Base-by-base conservation (phyloP, 495 filamentous ascomycete genomes). In the Penicillium odoratum region DNA sequence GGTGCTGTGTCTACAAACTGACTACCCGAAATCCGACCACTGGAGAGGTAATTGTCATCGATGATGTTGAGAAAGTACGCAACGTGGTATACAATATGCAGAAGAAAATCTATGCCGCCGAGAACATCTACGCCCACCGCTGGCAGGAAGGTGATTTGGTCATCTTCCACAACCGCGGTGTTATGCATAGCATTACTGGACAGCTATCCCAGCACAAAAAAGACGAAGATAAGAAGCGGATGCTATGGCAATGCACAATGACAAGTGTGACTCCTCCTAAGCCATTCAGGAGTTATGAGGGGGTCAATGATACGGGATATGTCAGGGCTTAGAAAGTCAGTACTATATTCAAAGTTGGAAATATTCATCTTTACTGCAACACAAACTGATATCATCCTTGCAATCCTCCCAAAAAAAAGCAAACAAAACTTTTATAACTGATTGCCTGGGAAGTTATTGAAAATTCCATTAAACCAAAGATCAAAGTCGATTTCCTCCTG, bases 401-500 rank as follows among this genome's bases (percentile, higher is more conserved):
- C 18, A 47, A 7, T 47, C 21, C 49, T 11, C 33, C 49, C 42
- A 25, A 38, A 21, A 21, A 21, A 21, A 21, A 21, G 2, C 21
- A 21, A 21, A 28, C 3, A 34, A 18, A 26, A 36, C n/a, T 53
- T 53, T 26, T 42, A 49, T 13, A 60, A 26, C 4, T 58, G 52
- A 46, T 64, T 50, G 1, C 48, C 61, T 29, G 63, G 58, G 4
- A 66, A 33, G 47, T 58, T 57, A 42, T 69, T 63, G 40, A 71
- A 71, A 13, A 68, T 66, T 25, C 59, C 61, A 45, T 64, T 71
- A 26, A 69, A 71, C 68, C 68, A 71, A 9, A 54, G 52, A 29
- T 71, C 68, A 13, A 71, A 71, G 36, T 71, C 68, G 34, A 66
- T 62, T 45, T 69, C 66, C 16, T 68, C 63, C 21, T 61, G 56